Percentiles rank a stretch among this genome's conserved stretches.
phyloP scores from a whole-genome alignment of 371 early-diverging fungal genomes.

The Apophysomyces ossiformis region DNA sequence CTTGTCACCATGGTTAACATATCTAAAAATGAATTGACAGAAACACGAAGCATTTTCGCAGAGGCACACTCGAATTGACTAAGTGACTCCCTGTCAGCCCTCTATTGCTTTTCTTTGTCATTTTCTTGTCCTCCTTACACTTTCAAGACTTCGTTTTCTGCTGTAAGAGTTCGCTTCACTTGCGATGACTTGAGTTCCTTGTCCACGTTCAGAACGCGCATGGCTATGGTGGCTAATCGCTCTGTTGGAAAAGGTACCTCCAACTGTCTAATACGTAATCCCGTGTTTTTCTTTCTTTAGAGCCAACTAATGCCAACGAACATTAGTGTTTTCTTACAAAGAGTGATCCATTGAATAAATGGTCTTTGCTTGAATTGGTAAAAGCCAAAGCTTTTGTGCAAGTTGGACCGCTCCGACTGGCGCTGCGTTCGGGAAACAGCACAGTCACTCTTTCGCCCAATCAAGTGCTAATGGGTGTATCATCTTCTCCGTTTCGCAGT shows the following conservation, averaged over 20 bases:
- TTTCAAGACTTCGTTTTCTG: constrained; percentile 27
- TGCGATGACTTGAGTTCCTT: constrained; percentile 53
- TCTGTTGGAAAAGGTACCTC: constrained; percentile 51
- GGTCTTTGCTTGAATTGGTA: too few relatives aligned
- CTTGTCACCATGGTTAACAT: constrained; percentile 54
- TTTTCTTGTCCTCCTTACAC: constrained; percentile 23
- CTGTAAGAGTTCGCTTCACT: constrained; percentile 36
- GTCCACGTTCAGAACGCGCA: constrained; percentile 48
- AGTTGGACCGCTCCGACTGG: too few relatives aligned
- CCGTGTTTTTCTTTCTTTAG: neutral
- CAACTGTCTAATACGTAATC: constrained; percentile 29
- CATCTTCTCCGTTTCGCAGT: too few relatives aligned
- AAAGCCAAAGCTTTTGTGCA: too few relatives aligned
- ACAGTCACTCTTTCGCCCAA: neutral
- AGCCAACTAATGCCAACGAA: too few relatives aligned
- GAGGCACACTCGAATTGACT: constrained; percentile 51
- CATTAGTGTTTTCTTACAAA: neutral
- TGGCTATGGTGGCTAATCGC: constrained; percentile 46
- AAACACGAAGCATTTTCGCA: constrained; percentile 52
- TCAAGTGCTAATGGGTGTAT: constrained; percentile 1
- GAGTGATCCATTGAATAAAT: constrained; percentile 1
- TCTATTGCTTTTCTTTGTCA: too few relatives aligned
- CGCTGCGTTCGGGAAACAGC: neutral
- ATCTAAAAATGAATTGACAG: constrained; percentile 56
- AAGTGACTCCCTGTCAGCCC: neutral